These are phyloP conservation scores for Kuraishia ogatae DNA, from an alignment of 805 yeast species.

Conservation along the genomic window DNA sequence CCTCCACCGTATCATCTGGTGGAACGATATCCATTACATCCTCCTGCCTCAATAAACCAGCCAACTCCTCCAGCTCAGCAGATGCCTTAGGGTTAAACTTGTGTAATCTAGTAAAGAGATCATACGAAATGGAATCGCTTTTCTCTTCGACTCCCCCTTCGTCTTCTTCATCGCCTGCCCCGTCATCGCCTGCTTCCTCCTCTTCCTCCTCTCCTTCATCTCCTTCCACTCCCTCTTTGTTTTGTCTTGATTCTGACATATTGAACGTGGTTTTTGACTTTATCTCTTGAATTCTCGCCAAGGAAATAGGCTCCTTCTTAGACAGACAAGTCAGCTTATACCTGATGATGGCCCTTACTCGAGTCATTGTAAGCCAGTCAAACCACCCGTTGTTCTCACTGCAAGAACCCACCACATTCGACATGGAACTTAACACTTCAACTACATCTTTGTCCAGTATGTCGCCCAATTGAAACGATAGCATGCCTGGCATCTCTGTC, in stretches of 20 bases:
- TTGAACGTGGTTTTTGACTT: slow-evolving; percentile 20
- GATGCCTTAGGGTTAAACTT: slow-evolving; percentile 28
- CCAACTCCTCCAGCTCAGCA: slow-evolving; percentile 19
- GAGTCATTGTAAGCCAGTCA: slow-evolving; percentile 47
- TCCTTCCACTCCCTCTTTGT: slow-evolving; percentile 2
- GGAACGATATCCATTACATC: slow-evolving; percentile 8
- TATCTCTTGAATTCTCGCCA: slow-evolving; percentile 33
- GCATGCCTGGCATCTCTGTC: slow-evolving; percentile 51
- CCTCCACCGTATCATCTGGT: background rate
- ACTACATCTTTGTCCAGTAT: slow-evolving; percentile 56
- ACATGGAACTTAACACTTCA: slow-evolving; percentile 26
- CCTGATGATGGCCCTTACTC: slow-evolving; percentile 60
- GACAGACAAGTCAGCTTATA: slow-evolving; percentile 61
- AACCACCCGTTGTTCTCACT: slow-evolving; percentile 80
- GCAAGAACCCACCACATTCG: slow-evolving; percentile 30
- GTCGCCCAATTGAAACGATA: slow-evolving; percentile 75
- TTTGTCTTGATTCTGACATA: slow-evolving; percentile 12
- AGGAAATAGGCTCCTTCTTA: slow-evolving; percentile 38
- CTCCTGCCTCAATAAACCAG: slow-evolving; percentile 30
- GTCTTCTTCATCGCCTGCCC: slow-evolving; percentile 15
- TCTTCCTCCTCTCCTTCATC: slow-evolving; percentile 26
- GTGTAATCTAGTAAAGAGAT: slow-evolving; percentile 26
- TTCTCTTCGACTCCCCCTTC: slow-evolving; percentile 2
- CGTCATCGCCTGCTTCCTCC: slow-evolving; percentile 22
- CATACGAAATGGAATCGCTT: background rate